Evolutionary conservation across 192 early-diverging fungal species (phyloP), one percentile per base, ranked within the genome.

Genomic region (Coemansia erecta): DNA sequence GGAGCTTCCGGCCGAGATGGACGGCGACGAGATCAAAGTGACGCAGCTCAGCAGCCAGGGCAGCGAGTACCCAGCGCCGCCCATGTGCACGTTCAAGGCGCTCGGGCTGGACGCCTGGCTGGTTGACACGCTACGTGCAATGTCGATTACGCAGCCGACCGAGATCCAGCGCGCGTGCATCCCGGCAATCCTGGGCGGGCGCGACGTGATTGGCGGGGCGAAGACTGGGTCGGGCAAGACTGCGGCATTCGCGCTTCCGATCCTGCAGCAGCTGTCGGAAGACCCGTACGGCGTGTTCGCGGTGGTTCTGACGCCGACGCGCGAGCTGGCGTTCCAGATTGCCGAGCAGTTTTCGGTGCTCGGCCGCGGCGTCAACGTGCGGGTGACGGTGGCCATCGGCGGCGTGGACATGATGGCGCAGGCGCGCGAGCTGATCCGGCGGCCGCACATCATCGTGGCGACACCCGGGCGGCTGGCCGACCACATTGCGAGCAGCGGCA

Each of bases 151-250:
- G 6, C 63, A 81, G 46, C 94, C 97, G 3, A 93, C 91, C 4
- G 95, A 97, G 73, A 99, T 99, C 70, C 97, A 99, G 61, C 77
- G 75, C 9, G 88, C 87, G 4, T 97, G 95, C 70, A 90, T 99
- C 26, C 85, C 82, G 0, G 79, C 86, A 43, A 90, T 93, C 24
- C 74, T 99, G 2, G 61, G 63, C 15, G 90, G 90, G 0, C 81
- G 79, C 58, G 90, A 96, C 64, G 88, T 95, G 10, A 91, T 99
- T 48, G 98, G 95, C 31, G 88, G 89, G 14, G 95, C 98, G 26
- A 94, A 92, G 52, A 99, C 98, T 8, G 98, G 98, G 48, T 89
- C 86, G 2, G 98, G 98, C 53, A 99, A 99, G 71, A 99, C 98
- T 0, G 94, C 94, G 10, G 94, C 96, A 0, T 99, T 99, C 85